Evolutionary conservation across 129 eudicot genomes (phyloP).

Genomic region (Centella asiatica): DNA sequence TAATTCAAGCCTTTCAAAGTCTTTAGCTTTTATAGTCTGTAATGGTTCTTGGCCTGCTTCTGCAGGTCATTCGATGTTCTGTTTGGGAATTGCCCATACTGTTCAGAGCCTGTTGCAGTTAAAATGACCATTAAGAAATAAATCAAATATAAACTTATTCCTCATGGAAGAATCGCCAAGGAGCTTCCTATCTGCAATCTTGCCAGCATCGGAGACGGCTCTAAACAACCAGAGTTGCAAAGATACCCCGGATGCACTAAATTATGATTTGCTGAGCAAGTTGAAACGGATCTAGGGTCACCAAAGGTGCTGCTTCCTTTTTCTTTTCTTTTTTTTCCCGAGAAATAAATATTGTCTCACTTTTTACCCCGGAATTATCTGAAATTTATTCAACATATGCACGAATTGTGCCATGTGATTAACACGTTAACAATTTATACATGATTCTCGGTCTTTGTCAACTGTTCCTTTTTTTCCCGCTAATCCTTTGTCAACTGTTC

Average conservation of each 20-base stretch:
- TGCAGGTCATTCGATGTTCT: conserved; percentile 77
- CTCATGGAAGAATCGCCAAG: not conserved
- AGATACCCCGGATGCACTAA: not conserved
- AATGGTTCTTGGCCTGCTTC: conserved; percentile 9
- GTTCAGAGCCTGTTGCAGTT: conserved; percentile 75
- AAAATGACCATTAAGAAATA: conserved; percentile 41
- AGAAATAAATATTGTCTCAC: not conserved
- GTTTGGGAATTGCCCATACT: conserved; percentile 81
- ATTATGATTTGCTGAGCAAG: not conserved
- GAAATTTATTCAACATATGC: too few species aligned
- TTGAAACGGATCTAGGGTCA: not conserved
- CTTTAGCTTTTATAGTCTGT: conserved; percentile 4
- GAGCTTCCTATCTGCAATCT: not conserved
- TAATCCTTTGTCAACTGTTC: too few species aligned
- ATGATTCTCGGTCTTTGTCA: too few species aligned
- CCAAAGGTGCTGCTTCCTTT: not conserved
- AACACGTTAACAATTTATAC: too few species aligned
- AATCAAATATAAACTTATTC: not conserved
- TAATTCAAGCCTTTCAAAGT: too few species aligned
- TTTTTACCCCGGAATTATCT: not conserved
- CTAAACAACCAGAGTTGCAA: not conserved
- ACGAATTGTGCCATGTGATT: too few species aligned
- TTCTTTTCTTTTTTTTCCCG: not conserved
- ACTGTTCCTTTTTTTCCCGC: too few species aligned
- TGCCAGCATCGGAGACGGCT: not conserved